Evolutionary conservation across 495 filamentous ascomycete genomes (phyloP).

Genomic region (Lophiostoma macrostomum): DNA sequence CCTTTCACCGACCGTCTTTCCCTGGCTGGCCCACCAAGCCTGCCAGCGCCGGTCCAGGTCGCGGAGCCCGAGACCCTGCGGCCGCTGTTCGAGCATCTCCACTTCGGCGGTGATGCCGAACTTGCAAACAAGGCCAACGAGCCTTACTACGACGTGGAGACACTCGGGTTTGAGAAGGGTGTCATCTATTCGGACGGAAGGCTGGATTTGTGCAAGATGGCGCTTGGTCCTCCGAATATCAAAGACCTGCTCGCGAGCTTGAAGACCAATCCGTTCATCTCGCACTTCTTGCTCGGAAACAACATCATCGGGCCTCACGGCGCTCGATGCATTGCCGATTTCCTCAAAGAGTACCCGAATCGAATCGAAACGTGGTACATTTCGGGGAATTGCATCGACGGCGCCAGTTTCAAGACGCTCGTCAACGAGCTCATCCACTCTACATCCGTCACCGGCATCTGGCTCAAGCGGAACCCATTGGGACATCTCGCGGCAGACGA

Average conservation of each 20-base stretch:
- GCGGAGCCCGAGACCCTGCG: slow-evolving; percentile 25
- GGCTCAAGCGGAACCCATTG: slow-evolving; percentile 50
- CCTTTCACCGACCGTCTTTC: slow-evolving; percentile 26
- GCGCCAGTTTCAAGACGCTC: slow-evolving; percentile 32
- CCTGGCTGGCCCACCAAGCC: slow-evolving; percentile 22
- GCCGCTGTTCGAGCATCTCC: slow-evolving; percentile 37
- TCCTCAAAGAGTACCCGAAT: slow-evolving; percentile 37
- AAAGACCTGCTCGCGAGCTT: slow-evolving; percentile 39
- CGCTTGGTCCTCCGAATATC: slow-evolving; percentile 44
- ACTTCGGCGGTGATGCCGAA: slow-evolving; percentile 7
- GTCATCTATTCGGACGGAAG: slow-evolving; percentile 37
- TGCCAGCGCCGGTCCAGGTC: slow-evolving; percentile 38
- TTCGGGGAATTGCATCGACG: slow-evolving; percentile 44
- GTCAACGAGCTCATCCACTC: slow-evolving; percentile 39
- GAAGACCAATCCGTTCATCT: slow-evolving; percentile 38
- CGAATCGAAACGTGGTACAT: slow-evolving; percentile 48
- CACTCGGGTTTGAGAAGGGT: slow-evolving; percentile 38
- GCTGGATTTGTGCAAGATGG: slow-evolving; percentile 42
- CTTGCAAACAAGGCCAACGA: slow-evolving; percentile 24
- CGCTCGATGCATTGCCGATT: slow-evolving; percentile 40
- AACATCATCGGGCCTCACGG: slow-evolving; percentile 46
- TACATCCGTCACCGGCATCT: slow-evolving; percentile 42
- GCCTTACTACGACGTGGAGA: slow-evolving; percentile 29
- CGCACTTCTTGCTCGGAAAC: slow-evolving; percentile 47
- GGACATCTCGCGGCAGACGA: slow-evolving; percentile 29